A percentile compares a stretch with the other conserved stretches of the same genome.
Conservation (phyloP, 495 filamentous ascomycete species). For the Aspergillus saccharolyticus region DNA sequence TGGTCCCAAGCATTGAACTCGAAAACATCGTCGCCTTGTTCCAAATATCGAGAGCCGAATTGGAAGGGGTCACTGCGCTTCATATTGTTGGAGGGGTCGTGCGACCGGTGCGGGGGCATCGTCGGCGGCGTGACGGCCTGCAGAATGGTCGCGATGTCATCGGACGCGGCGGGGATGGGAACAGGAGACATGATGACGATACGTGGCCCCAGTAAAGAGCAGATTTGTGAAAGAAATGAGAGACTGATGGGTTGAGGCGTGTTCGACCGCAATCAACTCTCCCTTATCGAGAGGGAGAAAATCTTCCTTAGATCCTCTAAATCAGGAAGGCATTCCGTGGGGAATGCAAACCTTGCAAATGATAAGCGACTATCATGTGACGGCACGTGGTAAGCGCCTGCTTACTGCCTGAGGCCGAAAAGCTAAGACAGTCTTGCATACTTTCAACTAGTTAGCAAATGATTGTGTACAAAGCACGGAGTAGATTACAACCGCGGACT, state of each 20-base stretch:
- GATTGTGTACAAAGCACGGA: no score
- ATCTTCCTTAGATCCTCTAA: not conserved
- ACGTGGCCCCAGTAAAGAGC: conserved; percentile 1
- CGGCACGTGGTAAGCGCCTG: not conserved
- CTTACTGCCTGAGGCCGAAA: not conserved
- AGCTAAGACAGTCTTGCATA: no score
- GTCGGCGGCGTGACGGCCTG: conserved; percentile 46
- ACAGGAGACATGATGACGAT: conserved; percentile 21
- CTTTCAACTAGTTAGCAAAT: no score
- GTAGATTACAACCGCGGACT: no score
- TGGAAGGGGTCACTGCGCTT: conserved; percentile 90
- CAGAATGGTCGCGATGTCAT: conserved; percentile 27
- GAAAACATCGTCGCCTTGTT: conserved; percentile 78
- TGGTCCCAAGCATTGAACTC: conserved; percentile 99
- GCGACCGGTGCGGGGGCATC: conserved; percentile 42
- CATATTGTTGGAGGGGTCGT: conserved; percentile 51
- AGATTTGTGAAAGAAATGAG: not conserved
- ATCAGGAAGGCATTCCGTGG: not conserved
- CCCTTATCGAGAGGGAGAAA: not conserved
- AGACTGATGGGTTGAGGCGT: conserved; percentile 1
- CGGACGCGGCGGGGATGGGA: conserved; percentile 3
- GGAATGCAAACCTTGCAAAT: not conserved
- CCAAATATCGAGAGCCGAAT: conserved; percentile 85
- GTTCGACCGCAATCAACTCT: not conserved
- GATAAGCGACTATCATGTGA: not conserved